These are phyloP conservation scores for Hypoxylon rubiginosum DNA, from an alignment of 2,329 filamentous ascomycete genomes.

Conservation along the genomic window DNA sequence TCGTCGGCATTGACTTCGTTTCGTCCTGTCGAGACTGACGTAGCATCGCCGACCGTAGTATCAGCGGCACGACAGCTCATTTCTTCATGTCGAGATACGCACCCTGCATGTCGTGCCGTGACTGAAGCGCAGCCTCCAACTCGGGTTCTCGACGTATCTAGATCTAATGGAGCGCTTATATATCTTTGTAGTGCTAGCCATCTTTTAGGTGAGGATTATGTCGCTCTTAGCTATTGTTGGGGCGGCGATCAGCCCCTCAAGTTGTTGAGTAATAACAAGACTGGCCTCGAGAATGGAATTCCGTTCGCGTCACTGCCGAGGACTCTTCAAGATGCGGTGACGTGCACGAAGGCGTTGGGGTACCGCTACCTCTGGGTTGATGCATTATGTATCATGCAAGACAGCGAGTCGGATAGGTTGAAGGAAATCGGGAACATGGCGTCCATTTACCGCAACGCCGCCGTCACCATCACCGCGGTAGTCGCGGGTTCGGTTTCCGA, in stretches of 20 bases:
- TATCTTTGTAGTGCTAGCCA: slow-evolving; percentile 9
- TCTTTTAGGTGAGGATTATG: slow-evolving; percentile 1
- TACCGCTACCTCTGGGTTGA: slow-evolving; percentile 28
- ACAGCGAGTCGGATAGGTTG: slow-evolving; percentile 10
- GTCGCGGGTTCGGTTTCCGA: slow-evolving; percentile 1
- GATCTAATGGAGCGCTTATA: neutral
- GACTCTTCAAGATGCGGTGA: slow-evolving; percentile 21
- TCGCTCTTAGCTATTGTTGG: slow-evolving; percentile 25
- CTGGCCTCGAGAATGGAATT: neutral
- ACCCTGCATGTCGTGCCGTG: slow-evolving; percentile 6
- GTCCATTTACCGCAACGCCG: slow-evolving; percentile 22
- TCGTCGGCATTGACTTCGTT: slow-evolving; percentile 7
- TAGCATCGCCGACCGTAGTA: slow-evolving; percentile 1
- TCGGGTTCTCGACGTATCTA: slow-evolving; percentile 5
- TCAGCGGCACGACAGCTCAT: slow-evolving; percentile 8
- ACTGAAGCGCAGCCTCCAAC: slow-evolving; percentile 3
- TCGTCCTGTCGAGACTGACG: slow-evolving; percentile 11
- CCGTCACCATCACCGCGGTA: slow-evolving; percentile 24
- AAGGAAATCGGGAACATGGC: slow-evolving; percentile 20
- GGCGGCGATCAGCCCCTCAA: slow-evolving; percentile 19
- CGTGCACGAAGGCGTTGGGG: slow-evolving; percentile 5
- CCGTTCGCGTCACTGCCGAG: neutral
- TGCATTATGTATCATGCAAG: slow-evolving; percentile 27
- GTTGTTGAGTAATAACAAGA: neutral
- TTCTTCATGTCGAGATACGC: neutral